Evolutionary conservation across 345 rosid species (phyloP), one percentile per base, ranked within the genome.

Genomic region (Aegle marmelos): DNA sequence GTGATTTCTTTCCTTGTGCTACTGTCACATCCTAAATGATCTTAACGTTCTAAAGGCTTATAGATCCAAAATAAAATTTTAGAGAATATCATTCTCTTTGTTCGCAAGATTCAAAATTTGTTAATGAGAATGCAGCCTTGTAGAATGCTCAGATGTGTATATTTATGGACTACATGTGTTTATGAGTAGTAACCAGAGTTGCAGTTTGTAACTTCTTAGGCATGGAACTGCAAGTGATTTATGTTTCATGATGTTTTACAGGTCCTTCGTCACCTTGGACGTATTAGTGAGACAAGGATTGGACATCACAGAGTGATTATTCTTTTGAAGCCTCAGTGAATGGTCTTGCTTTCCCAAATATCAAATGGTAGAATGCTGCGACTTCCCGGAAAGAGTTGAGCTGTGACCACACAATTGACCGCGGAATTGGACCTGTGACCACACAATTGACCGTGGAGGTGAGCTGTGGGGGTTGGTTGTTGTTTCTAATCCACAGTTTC

Each of bases 181-280:
- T 73, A 7, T n/a, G 73, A 27, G 45, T 61, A 68, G 13, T 10
- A 30, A 39, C 56, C 13, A 16, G 31, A 33, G 45, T 39, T 8
- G n/a, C 33, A 16, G 33, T 79, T 62, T 25, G 13, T 64, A 9
- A 41, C 48, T 27, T 56, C 24, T 39, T 33, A 7, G 33, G 10
- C 61, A 76, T 54, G 53, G 19, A 75, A 33, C 25, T n/a, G 19
- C 36, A 24, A 50, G 7, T 65, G 22, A 75, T 67, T 25, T 17
- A 69, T 68, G 11, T 68, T n/a, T n/a, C 48, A 57, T 78, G 76
- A 33, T 85, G 68, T 50, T 85, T 57, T 28, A 71, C 81, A 95
- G 97, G 91, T 95, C 78, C 93, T 95, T 75, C 94, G 97, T 72
- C 98, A 95, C 85, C 97, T 95, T 75, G 95, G 98, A 72, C 95